Evolutionary conservation across 345 rosid species (phyloP).

Genomic region (Citrus trifoliata): DNA sequence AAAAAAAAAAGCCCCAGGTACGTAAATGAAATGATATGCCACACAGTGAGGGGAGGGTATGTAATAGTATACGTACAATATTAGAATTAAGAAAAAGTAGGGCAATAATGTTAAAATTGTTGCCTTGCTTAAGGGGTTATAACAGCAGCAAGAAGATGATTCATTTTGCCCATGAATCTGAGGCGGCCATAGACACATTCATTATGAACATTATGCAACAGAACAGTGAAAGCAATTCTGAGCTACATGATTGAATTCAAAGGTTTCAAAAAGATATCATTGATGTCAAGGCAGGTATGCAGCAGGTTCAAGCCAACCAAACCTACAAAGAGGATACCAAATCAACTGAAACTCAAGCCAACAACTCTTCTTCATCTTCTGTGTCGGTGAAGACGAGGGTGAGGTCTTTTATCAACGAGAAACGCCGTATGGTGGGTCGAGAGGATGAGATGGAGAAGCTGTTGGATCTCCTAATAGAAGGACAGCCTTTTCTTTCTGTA

Average conservation of each 20-base stretch:
- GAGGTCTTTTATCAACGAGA: too few species aligned
- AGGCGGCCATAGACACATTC: neutral
- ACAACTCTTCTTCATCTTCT: neutral
- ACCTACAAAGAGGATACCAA: neutral
- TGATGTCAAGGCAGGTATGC: neutral
- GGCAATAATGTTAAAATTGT: too few species aligned
- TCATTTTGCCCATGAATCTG: neutral
- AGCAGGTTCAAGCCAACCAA: neutral
- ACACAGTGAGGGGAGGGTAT: too few species aligned
- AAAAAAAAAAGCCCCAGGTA: too few species aligned
- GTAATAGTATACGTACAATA: too few species aligned
- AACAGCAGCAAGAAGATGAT: too few species aligned
- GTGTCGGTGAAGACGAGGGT: too few species aligned
- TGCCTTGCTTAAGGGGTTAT: too few species aligned
- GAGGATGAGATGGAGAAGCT: neutral
- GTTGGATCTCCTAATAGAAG: neutral
- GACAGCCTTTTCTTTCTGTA: neutral
- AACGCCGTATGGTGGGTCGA: neutral
- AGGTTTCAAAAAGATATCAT: neutral
- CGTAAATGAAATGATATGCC: too few species aligned
- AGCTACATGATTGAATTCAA: too few species aligned
- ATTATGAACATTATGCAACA: neutral
- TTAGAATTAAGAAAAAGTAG: too few species aligned
- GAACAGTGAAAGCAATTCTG: too few species aligned
- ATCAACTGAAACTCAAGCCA: neutral